Evolutionary conservation across 352 stramenopile genomes (phyloP), one percentile per base, ranked within the genome.

Genomic region (Peronosclerospora sorghi): DNA sequence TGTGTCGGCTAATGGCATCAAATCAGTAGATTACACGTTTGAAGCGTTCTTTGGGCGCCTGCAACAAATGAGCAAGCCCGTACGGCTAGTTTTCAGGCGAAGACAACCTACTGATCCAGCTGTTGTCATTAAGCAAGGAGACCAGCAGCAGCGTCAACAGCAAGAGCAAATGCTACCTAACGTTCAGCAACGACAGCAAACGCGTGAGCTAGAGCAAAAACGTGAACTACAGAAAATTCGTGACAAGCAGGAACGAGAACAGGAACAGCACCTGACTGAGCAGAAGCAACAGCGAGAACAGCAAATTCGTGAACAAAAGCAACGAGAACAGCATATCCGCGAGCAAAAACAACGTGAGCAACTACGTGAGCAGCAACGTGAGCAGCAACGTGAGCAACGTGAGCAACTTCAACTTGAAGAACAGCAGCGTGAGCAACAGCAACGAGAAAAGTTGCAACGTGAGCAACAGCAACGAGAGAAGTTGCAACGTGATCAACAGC

Each of bases 1-100:
- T 5, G 51, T 93, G 17, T 83, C 73, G 2, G 80, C 80, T 0
- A 93, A 93, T 39, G 63, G 64, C 15, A 62, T 93, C 15, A 58
- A 65, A 21, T 87, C 77, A 2, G 56, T 57, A 1, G 72, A 88
- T 24, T 85, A 77, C 43, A 68, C 69, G 41, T 93, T 93, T 17
- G 73, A 86, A 40, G 62, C 72, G 2, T 93, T 93, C 41, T 93
- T 93, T 45, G 67, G 67, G 17, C 55, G 73, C 2, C 52, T 93
- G 4, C 77, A 90, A 38, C 72, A 93, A 19, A 86, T 89, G 77
- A 81, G 75, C 41, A 93, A 93, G 41, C 80, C 80, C 2, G 79
- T 93, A 5, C 65, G 65, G 14, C 54, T 93, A 4, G 67, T 85
- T 17, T 90, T 93, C 24, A 66, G 74, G 8, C 58, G 57, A 55